Evolutionary conservation across 495 filamentous ascomycete species (phyloP).

Genomic region (Penicillium canescens): DNA sequence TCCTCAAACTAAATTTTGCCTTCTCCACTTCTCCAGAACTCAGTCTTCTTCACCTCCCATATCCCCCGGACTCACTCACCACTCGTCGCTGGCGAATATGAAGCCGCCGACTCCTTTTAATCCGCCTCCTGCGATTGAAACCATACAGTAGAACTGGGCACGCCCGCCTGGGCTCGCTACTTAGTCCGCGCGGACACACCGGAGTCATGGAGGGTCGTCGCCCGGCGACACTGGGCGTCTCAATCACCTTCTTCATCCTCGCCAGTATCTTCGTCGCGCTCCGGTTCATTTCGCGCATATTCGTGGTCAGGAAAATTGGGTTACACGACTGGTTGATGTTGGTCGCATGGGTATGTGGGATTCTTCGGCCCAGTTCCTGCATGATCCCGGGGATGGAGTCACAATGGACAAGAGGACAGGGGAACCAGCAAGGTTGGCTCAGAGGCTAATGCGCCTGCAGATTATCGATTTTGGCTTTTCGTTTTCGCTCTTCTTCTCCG

Average conservation of each 20-base stretch:
- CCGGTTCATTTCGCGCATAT: conserved; percentile 69
- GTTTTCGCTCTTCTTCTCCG: conserved; percentile 73
- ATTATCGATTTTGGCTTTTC: conserved; percentile 73
- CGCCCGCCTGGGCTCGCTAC: neutral
- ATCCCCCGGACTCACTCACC: neutral
- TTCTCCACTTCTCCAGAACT: neutral
- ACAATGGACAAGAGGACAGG: neutral
- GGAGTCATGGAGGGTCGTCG: conserved; percentile 55
- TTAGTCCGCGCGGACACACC: conserved; percentile 2
- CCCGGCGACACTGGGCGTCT: conserved; percentile 71
- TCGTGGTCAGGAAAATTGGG: conserved; percentile 67
- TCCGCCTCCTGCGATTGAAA: neutral
- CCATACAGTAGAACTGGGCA: neutral
- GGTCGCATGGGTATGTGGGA: conserved; percentile 69
- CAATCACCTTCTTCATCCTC: conserved; percentile 64
- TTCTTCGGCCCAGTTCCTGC: conserved; percentile 13
- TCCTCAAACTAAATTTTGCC: neutral
- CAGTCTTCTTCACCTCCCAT: neutral
- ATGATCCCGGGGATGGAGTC: conserved; percentile 11
- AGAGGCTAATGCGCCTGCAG: conserved; percentile 32
- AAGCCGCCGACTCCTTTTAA: neutral
- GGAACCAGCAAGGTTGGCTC: neutral
- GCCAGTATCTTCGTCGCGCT: conserved; percentile 71
- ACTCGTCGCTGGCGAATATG: too few species aligned
- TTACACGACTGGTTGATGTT: conserved; percentile 85